Conservation (phyloP, 352 stramenopile genomes). For the Globisporangium carolinianum region DNA sequence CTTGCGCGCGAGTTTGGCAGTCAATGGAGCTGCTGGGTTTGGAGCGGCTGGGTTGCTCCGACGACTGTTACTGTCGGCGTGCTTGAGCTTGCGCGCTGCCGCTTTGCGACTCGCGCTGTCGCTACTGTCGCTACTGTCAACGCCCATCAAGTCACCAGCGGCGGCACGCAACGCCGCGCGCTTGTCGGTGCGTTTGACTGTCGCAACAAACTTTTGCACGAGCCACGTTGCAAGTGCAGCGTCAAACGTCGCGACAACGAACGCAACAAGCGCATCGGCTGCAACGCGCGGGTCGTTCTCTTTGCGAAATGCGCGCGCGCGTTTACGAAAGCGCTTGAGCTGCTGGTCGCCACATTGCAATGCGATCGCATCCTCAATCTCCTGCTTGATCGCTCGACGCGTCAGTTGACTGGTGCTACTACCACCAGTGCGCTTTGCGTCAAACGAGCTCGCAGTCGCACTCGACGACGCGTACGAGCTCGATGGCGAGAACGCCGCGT, state of each 20-base stretch:
- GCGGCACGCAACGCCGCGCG: constrained; percentile 29
- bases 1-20: constrained; percentile 32
- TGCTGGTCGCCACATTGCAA: constrained; percentile 36
- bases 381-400: constrained; percentile 42
- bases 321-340: constrained; percentile 71
- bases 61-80: constrained; percentile 6
- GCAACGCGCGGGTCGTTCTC: constrained; percentile 56
- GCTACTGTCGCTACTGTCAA: constrained; percentile 13
- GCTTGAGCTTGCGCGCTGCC: constrained; percentile 29
- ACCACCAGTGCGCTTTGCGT: constrained; percentile 1
- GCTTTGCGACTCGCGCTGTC: constrained; percentile 25
- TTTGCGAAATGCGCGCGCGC: constrained; percentile 50
- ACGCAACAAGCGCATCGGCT: constrained; percentile 41
- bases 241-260: constrained; percentile 46
- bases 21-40: not conserved
- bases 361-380: constrained; percentile 63
- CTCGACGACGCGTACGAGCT: constrained; percentile 16
- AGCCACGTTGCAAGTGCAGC: constrained; percentile 52
- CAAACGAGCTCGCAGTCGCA: constrained; percentile 10
- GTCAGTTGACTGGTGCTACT: constrained; percentile 2
- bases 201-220: constrained; percentile 37
- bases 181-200: constrained; percentile 55
- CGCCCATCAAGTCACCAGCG: constrained; percentile 11
- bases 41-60: constrained; percentile 15
- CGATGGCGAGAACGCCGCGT: constrained; percentile 21